Conservation (phyloP, 164 flowering plant genomes). For the Vitis amurensis region DNA sequence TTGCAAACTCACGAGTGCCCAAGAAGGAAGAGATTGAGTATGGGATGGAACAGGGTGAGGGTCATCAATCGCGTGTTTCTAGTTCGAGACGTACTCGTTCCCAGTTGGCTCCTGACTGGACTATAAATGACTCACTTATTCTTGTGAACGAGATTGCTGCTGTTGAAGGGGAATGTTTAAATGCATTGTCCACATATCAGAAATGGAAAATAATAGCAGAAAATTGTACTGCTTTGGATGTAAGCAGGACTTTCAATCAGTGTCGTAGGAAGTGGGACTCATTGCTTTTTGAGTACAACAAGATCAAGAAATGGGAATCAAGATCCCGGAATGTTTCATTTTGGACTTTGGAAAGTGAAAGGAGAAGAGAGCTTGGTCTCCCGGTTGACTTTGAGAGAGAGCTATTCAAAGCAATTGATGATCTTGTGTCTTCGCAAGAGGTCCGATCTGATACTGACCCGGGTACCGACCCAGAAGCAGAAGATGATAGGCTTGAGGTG, state of each 20-base stretch:
- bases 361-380: slow-evolving; percentile 36
- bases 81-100: slow-evolving; percentile 53
- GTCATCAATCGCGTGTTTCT: background rate
- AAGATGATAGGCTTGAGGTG: slow-evolving; percentile 15
- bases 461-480: slow-evolving; percentile 38
- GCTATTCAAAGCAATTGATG: slow-evolving; percentile 38
- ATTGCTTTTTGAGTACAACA: slow-evolving; percentile 41
- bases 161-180: slow-evolving; percentile 45
- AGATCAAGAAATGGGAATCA: slow-evolving; percentile 45
- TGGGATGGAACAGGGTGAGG: background rate
- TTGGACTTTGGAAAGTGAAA: slow-evolving; percentile 43
- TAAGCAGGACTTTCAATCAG: slow-evolving; percentile 40
- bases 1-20: background rate
- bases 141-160: slow-evolving; percentile 57
- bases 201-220: slow-evolving; percentile 63
- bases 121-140: slow-evolving; percentile 32
- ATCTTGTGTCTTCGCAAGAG: slow-evolving; percentile 24
- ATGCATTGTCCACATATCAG: slow-evolving; percentile 49
- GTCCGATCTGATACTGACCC: slow-evolving; percentile 35
- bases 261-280: slow-evolving; percentile 66
- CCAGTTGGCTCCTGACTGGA: slow-evolving; percentile 54
- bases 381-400: slow-evolving; percentile 44
- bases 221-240: slow-evolving; percentile 47
- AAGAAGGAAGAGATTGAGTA: background rate
- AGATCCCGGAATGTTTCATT: slow-evolving; percentile 24